These are phyloP conservation scores for Fusarium luffae DNA, from an alignment of 2,329 filamentous ascomycete genomes.

Conservation along the genomic window DNA sequence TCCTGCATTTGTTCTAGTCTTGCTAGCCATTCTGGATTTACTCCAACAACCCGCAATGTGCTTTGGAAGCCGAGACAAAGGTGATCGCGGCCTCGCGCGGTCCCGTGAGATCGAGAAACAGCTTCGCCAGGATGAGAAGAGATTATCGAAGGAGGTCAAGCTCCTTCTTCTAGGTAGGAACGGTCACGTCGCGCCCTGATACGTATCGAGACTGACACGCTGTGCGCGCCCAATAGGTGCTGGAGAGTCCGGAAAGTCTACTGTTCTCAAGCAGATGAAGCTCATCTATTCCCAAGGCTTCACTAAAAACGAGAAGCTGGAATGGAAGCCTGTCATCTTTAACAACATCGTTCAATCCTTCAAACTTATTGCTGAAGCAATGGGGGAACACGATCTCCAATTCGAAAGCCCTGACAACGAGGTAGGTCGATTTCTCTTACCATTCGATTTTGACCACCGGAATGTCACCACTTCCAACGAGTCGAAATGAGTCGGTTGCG, in stretches of 20 bases:
- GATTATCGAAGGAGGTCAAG: constrained; percentile 88
- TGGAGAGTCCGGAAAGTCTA: constrained; percentile 91
- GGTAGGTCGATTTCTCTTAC: constrained; percentile 61
- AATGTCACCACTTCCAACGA: background rate
- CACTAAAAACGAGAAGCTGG: constrained; percentile 86
- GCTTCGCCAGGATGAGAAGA: constrained; percentile 89
- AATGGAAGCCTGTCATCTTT: constrained; percentile 96
- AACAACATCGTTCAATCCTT: constrained; percentile 94
- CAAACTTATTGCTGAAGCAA: constrained; percentile 88
- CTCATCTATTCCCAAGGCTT: constrained; percentile 96
- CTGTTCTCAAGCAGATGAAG: constrained; percentile 98
- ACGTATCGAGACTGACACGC: constrained; percentile 24
- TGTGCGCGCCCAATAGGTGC: constrained; percentile 70
- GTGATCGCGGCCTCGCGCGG: constrained; percentile 62
- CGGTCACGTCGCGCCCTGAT: background rate
- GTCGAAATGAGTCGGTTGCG: constrained; percentile 3
- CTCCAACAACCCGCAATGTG: constrained; percentile 62
- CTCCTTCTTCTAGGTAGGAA: constrained; percentile 84
- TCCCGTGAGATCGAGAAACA: constrained; percentile 85
- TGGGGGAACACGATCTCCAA: constrained; percentile 83
- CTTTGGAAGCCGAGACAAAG: constrained; percentile 68
- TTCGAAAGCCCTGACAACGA: constrained; percentile 84
- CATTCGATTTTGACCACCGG: background rate
- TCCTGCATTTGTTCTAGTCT: background rate
- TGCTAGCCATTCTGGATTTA: constrained; percentile 1